Base-by-base conservation (phyloP, 441 rosid genomes). In the Populus hybrid region DNA sequence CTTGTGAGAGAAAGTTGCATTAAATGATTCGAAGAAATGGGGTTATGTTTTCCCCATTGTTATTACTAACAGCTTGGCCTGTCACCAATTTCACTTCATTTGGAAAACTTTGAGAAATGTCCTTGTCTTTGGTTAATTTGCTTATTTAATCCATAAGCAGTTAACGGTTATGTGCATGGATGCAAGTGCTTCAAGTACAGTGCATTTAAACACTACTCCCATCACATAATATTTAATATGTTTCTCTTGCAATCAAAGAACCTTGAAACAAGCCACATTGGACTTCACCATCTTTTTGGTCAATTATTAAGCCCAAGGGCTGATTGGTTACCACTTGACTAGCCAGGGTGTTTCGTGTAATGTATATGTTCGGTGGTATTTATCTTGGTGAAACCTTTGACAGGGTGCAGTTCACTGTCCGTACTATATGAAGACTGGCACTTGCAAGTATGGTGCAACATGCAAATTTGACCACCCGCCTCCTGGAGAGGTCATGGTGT, bases 391-490 rank as follows among this genome's bases (percentile, higher is more conserved):
- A 40, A 74, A 74, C 50, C 78, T 66, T 73, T 70, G 79, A 79
- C 91, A 95, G 98, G 98, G 94, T 72, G 83, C 89, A 3, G 82
- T 85, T 75, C 90, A 88, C 63, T 95, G 99, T 77, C 97, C 99
- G 4, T 95, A 91, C 77, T 95, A 95, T 81, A 89, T 95, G 98
- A 93, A 90, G 86, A 95, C 98, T 50, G 95, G 98, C 70, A 84
- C 93, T 4, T 93, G 99, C 93, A 95, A 89, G 81, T 92, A 83
- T 69, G 97, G 97, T 28, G 90, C 87, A 66, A 81, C 89, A 1
- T 95, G 99, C 84, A 93, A 84, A 87, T 95, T 93, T 78, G 99
- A 95, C 82, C 99, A 95, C 83, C 99, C 99, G 26, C 91, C 98
- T 66, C 99, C 99, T 5, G 96, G 88, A 77, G 99, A 95, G 86